Evolutionary conservation across 352 stramenopile species (phyloP).

Genomic region (Phytophthora europaea): DNA sequence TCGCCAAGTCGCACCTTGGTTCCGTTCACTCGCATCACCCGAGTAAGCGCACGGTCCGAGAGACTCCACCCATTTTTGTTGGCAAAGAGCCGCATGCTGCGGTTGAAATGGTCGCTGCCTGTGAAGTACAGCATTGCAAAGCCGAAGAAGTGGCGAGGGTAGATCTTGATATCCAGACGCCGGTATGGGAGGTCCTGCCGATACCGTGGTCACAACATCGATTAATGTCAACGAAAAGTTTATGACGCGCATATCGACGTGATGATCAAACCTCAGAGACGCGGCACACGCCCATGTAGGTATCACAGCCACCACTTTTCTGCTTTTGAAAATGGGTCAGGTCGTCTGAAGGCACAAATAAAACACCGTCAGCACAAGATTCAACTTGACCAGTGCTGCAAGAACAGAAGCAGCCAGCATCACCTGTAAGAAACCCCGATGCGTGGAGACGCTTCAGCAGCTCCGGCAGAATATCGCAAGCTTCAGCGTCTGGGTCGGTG

Average conservation of each 20-base stretch:
- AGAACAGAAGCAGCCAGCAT: neutral
- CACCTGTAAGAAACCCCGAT: slow-evolving; percentile 74
- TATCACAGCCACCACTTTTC: slow-evolving; percentile 69
- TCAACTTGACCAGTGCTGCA: neutral
- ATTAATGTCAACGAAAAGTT: slow-evolving; percentile 3
- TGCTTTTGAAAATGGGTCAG: slow-evolving; percentile 70
- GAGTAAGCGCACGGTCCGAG: slow-evolving; percentile 76
- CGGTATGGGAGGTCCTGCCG: slow-evolving; percentile 60
- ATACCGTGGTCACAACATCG: slow-evolving; percentile 8
- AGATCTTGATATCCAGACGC: slow-evolving; percentile 90
- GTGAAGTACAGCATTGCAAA: slow-evolving; percentile 94
- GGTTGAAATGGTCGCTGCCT: slow-evolving; percentile 93
- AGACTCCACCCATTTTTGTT: slow-evolving; percentile 85
- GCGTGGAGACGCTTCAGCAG: slow-evolving; percentile 72
- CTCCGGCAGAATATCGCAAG: slow-evolving; percentile 75
- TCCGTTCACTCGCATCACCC: slow-evolving; percentile 63
- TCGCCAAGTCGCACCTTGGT: slow-evolving; percentile 72
- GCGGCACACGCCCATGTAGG: slow-evolving; percentile 90
- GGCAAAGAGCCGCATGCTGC: slow-evolving; percentile 84
- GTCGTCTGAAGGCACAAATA: slow-evolving; percentile 54
- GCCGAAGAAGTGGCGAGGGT: slow-evolving; percentile 79
- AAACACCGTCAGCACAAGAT: slow-evolving; percentile 6
- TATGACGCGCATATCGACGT: neutral
- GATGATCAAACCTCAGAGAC: slow-evolving; percentile 54
- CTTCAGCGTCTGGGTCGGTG: slow-evolving; percentile 74